Base-by-base conservation (phyloP, 176 grass and related monocot genomes). In the Cymbopogon citratus region DNA sequence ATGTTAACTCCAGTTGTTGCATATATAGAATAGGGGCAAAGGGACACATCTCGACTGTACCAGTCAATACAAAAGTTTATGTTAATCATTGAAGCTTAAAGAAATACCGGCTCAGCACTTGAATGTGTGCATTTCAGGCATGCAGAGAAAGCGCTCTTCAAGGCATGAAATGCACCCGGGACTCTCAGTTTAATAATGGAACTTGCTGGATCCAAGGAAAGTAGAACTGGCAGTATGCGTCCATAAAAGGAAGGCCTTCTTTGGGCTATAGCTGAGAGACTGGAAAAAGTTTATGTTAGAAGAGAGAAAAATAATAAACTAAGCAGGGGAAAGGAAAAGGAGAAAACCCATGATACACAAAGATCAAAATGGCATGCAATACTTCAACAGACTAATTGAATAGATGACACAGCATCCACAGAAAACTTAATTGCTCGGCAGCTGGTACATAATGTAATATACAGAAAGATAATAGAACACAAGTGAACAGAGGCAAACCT, bases 221-320 rank as follows among this genome's bases (percentile, higher is more conserved):
- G 89, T 78, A 98, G 81, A 91, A 94, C 88, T 81, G 95, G 92
- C 38, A 98, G 87, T 66, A 98, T 94, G 46, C 92, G 92, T 33
- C 95, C 95, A 72, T 92, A 98, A 78, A 98, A 98, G 34, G 95
- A 92, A 82, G 95, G 95, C 79, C 95, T 94, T 87, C 84, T 98
- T 79, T 86, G 85, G 16, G 95, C 95, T 63, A 98, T 92, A 89
- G 78, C 92, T 81, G 95, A 92, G 74, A 98, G 90, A 86, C 95
- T 98, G 92, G 39, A 66, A 60, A 40, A 85, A 74, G 82, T 73
- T 65, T 73, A 76, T 83, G 75, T 66, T 63, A 87, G 61, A 70
- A 23, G 4, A 86, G 23, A 57, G 68, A 18, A 9, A 60, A 35
- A 45, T 5, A 74, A 64, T 39, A 7, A 73, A 69, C 5, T 8